A percentile compares a stretch with the other conserved stretches of the same genome.
Conservation (phyloP, 1,284 basidiomycete species). For the Apiotrichum porosum region DNA sequence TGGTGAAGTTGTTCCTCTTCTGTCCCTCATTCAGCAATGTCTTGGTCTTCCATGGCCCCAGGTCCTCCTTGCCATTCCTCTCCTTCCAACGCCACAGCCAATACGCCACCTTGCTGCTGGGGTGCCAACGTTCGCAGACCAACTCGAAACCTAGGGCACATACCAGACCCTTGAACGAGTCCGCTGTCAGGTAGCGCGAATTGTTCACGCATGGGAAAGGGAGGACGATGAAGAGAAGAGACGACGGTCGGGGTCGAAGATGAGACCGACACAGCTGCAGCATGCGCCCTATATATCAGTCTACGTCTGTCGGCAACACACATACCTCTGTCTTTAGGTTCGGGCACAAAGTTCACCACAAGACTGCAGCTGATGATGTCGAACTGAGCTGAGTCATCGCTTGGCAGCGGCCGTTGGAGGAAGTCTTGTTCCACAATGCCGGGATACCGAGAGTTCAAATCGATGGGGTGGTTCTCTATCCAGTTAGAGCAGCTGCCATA, state of each 20-base stretch:
- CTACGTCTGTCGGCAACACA: conserved; percentile 1
- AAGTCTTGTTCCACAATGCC: conserved; percentile 76
- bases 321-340: conserved; percentile 66
- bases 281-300: conserved; percentile 75
- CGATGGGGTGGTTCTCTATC: conserved; percentile 70
- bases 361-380: conserved; percentile 75
- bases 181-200: conserved; percentile 68
- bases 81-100: conserved; percentile 40
- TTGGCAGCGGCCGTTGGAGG: conserved; percentile 50
- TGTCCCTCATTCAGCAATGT: conserved; percentile 57
- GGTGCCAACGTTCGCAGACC: conserved; percentile 59
- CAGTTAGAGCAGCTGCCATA: conserved; percentile 62
- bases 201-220: conserved; percentile 75
- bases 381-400: conserved; percentile 55
- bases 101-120: conserved; percentile 44
- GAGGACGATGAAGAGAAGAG: conserved; percentile 68
- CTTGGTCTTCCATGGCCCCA: conserved; percentile 53
- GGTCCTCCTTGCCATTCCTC: conserved; percentile 2
- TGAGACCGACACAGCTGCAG: conserved; percentile 61
- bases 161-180: conserved; percentile 60
- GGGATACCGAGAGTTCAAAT: conserved; percentile 73
- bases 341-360: conserved; percentile 82
- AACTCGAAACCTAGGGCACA: conserved; percentile 60
- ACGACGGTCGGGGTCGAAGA: conserved; percentile 53
- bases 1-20: conserved; percentile 74